These are phyloP conservation scores for Cryptococcus sp. DNA, from an alignment of 1,284 basidiomycete genomes.

Conservation along the genomic window DNA sequence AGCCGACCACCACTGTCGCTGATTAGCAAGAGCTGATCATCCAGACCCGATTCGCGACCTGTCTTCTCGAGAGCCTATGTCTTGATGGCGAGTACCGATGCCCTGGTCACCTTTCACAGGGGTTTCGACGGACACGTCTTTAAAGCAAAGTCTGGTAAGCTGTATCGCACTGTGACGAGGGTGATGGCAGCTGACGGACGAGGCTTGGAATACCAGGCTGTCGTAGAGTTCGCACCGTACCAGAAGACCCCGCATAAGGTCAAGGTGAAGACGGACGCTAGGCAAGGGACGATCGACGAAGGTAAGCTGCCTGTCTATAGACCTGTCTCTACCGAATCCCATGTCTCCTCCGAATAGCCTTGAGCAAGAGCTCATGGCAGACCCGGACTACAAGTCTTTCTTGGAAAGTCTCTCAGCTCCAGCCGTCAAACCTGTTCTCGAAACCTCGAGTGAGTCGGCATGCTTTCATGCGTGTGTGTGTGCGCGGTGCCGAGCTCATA, in stretches of 20 bases:
- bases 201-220: constrained; percentile 81
- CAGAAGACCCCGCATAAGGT: constrained; percentile 57
- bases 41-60: constrained; percentile 60
- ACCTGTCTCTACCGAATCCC: too few relatives aligned
- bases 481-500: neutral
- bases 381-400: constrained; percentile 76
- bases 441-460: constrained; percentile 56
- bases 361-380: constrained; percentile 45
- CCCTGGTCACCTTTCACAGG: constrained; percentile 67
- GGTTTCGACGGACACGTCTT: constrained; percentile 91
- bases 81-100: constrained; percentile 70
- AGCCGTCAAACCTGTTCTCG: constrained; percentile 49
- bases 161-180: too few relatives aligned
- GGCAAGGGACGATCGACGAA: constrained; percentile 42
- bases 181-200: neutral
- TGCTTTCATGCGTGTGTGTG: too few relatives aligned
- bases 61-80: constrained; percentile 86
- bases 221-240: constrained; percentile 91
- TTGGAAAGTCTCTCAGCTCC: constrained; percentile 53
- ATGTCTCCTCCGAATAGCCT: too few relatives aligned
- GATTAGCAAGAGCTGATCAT: neutral
- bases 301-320: constrained; percentile 21
- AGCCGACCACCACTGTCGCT: constrained; percentile 22
- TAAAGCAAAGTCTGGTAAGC: constrained; percentile 75
- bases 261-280: constrained; percentile 40